A percentile compares a stretch with the other conserved stretches of the same genome.
Conservation (phyloP, 1,284 basidiomycete genomes). For the Cryptococcus sp. region DNA sequence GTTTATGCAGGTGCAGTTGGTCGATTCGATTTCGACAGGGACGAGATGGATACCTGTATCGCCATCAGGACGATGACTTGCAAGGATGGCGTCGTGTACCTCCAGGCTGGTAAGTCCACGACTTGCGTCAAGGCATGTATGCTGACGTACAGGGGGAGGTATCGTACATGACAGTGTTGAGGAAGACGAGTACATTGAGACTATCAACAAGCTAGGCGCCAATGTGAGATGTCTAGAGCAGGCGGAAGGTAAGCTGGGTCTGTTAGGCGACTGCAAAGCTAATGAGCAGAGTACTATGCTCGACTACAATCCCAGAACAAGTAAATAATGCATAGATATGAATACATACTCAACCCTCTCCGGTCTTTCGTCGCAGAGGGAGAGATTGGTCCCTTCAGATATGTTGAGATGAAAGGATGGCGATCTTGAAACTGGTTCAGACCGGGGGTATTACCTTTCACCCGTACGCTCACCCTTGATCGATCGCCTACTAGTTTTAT, state of each 20-base stretch:
- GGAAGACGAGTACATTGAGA: conserved; percentile 94
- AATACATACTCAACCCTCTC: no score
- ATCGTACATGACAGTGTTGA: conserved; percentile 98
- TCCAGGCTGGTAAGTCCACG: conserved; percentile 63
- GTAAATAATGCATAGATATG: no score
- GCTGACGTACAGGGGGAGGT: conserved; percentile 66
- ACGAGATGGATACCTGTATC: conserved; percentile 98
- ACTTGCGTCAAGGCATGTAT: neutral
- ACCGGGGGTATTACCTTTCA: no score
- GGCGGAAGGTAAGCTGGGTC: conserved; percentile 72
- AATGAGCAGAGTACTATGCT: conserved; percentile 23
- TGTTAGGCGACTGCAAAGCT: neutral
- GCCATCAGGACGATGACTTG: conserved; percentile 98
- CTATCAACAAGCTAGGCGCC: conserved; percentile 87
- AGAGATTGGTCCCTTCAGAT: no score
- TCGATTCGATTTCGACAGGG: conserved; percentile 89
- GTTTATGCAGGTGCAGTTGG: conserved; percentile 98
- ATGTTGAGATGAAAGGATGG: no score
- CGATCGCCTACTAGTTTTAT: no score
- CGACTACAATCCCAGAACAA: conserved; percentile 11
- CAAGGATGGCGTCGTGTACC: conserved; percentile 85
- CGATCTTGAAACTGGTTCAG: no score
- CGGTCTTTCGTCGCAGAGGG: no score
- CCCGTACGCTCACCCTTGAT: no score
- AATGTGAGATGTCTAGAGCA: conserved; percentile 80